phyloP scores from a whole-genome alignment of 495 filamentous ascomycete species.

The Chaetomium tenue region DNA sequence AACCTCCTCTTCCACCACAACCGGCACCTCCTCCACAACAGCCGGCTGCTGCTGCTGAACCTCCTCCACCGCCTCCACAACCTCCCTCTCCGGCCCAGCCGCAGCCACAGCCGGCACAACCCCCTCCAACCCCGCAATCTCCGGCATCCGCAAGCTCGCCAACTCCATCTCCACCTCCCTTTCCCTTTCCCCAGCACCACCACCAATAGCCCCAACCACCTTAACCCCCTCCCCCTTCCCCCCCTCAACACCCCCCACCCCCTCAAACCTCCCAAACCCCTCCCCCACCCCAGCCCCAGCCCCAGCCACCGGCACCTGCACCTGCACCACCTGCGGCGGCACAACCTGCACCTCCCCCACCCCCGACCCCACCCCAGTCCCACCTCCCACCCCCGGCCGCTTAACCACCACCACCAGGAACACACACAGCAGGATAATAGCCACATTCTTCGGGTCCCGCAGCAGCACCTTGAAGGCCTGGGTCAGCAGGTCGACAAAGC shows the following conservation, averaged over 20 bases:
- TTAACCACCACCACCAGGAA: constrained; percentile 56
- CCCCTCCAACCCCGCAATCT: neutral
- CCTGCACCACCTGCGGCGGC: neutral
- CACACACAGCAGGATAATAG: constrained; percentile 60
- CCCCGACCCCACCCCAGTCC: neutral
- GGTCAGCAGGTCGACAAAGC: constrained; percentile 59
- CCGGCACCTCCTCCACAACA: neutral
- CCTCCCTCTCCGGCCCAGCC: neutral
- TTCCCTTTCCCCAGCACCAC: neutral
- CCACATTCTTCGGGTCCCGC: constrained; percentile 68
- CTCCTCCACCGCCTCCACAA: neutral
- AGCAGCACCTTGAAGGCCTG: constrained; percentile 62
- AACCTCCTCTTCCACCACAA: neutral
- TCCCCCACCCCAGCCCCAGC: neutral
- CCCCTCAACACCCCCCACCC: neutral
- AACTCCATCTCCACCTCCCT: neutral
- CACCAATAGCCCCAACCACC: neutral
- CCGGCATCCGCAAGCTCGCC: neutral
- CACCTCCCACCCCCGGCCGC: constrained; percentile 11
- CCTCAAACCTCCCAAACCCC: neutral
- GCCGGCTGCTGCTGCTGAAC: no score
- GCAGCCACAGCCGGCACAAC: neutral
- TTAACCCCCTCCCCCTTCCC: neutral
- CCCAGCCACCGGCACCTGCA: neutral
- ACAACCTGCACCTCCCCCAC: neutral